Percentiles rank a stretch among this genome's conserved stretches.
Conservation (phyloP, 805 yeast genomes). For the Saturnispora besseyi region DNA sequence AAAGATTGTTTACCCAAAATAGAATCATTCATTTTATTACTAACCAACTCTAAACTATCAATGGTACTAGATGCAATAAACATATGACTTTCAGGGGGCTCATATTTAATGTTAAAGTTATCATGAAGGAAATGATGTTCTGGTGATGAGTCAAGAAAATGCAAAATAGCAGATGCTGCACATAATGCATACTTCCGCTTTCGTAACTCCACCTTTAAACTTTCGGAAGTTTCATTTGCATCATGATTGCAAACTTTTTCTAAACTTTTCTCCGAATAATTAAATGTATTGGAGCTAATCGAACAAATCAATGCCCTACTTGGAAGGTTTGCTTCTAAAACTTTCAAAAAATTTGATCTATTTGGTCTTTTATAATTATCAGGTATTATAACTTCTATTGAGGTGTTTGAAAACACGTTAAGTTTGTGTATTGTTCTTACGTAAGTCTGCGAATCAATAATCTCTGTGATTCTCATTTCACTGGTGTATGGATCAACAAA, state of each 20-base stretch:
- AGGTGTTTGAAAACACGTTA: conserved; percentile 22
- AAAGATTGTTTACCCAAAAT: conserved; percentile 24
- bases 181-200: conserved; percentile 24
- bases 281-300: conserved; percentile 22
- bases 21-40: conserved; percentile 23
- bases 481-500: conserved; percentile 32
- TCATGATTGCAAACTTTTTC: conserved; percentile 1
- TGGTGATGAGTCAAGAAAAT: conserved; percentile 16
- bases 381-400: conserved; percentile 31
- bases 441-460: conserved; percentile 37
- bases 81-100: conserved; percentile 34
- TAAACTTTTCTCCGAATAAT: conserved; percentile 10
- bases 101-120: conserved; percentile 30
- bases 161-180: conserved; percentile 28
- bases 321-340: conserved; percentile 24
- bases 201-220: conserved; percentile 21
- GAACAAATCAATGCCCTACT: conserved; percentile 18
- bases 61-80: conserved; percentile 34
- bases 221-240: conserved; percentile 9
- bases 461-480: conserved; percentile 28
- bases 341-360: conserved; percentile 27
- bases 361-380: conserved; percentile 20
- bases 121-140: conserved; percentile 18
- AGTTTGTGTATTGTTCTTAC: conserved; percentile 37
- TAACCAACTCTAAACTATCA: conserved; percentile 31